These are phyloP conservation scores for Diaporthe aspalathi DNA, from an alignment of 2,329 filamentous ascomycete species.

Conservation along the genomic window DNA sequence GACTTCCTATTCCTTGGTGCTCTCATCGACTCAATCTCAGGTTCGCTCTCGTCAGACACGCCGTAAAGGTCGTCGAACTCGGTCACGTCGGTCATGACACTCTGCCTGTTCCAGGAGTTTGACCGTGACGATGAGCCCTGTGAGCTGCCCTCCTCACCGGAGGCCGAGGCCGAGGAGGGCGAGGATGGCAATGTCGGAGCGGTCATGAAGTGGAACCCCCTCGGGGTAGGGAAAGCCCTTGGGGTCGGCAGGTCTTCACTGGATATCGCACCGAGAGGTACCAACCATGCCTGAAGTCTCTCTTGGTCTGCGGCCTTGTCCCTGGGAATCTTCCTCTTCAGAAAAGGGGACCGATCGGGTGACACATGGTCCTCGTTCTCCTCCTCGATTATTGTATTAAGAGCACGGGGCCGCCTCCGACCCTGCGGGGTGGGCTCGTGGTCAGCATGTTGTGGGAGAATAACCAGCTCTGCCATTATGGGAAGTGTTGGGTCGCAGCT, in stretches of 20 bases:
- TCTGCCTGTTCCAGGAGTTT: slow-evolving; percentile 72
- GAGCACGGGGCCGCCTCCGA: slow-evolving; percentile 62
- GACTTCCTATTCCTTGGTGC: slow-evolving; percentile 46
- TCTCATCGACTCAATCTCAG: slow-evolving; percentile 56
- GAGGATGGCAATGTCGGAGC: slow-evolving; percentile 72
- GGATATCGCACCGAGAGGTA: slow-evolving; percentile 58
- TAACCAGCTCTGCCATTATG: slow-evolving; percentile 61
- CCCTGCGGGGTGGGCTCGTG: slow-evolving; percentile 61
- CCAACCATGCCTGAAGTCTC: slow-evolving; percentile 69
- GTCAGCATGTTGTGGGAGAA: slow-evolving; percentile 55
- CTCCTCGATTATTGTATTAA: slow-evolving; percentile 76
- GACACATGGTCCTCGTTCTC: slow-evolving; percentile 53
- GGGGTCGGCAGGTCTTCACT: slow-evolving; percentile 36
- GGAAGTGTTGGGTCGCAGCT: slow-evolving; percentile 45
- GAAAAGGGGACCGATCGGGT: slow-evolving; percentile 43
- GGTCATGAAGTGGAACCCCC: slow-evolving; percentile 72
- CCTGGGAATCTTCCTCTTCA: slow-evolving; percentile 45
- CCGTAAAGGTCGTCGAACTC: slow-evolving; percentile 92
- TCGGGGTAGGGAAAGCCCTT: slow-evolving; percentile 78
- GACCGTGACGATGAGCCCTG: slow-evolving; percentile 64
- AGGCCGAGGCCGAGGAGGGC: slow-evolving; percentile 64
- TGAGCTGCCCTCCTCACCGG: slow-evolving; percentile 50
- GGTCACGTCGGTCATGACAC: slow-evolving; percentile 72
- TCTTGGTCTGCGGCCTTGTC: slow-evolving; percentile 49
- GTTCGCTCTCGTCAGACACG: slow-evolving; percentile 77